A percentile compares a stretch with the other conserved stretches of the same genome.
Evolutionary conservation across 1,139 yeast genomes (phyloP).

Genomic region (Schwanniomyces etchellsii): DNA sequence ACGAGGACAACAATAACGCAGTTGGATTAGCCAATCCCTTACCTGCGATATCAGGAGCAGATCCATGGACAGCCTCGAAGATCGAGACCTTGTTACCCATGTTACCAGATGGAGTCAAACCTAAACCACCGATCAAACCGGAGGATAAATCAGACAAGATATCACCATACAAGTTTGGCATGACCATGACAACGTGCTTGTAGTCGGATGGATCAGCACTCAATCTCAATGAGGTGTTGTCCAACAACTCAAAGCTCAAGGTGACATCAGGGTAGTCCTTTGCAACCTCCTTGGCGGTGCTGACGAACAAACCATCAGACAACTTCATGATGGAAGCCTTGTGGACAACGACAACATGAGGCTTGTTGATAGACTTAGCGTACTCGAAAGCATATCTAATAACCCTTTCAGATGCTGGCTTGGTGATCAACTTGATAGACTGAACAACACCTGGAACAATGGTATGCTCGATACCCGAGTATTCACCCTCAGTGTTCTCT

Average conservation of each 20-base stretch:
- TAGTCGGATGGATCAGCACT: conserved; percentile 86
- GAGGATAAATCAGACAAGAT: conserved; percentile 96
- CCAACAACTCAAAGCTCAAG: conserved; percentile 82
- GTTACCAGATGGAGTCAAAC: conserved; percentile 98
- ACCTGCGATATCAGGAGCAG: conserved; percentile 98
- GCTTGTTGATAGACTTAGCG: conserved; percentile 84
- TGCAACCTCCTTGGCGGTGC: conserved; percentile 84
- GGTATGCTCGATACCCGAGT: conserved; percentile 97
- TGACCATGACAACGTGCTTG: conserved; percentile 83
- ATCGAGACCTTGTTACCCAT: conserved; percentile 97
- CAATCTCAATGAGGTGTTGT: conserved; percentile 88
- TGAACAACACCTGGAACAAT: conserved; percentile 98
- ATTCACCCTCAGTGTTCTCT: conserved; percentile 99
- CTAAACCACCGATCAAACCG: conserved; percentile 97
- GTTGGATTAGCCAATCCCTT: conserved; percentile 99
- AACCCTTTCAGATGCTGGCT: conserved; percentile 93
- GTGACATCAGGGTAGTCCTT: conserved; percentile 88
- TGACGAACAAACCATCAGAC: conserved; percentile 94
- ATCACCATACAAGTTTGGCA: conserved; percentile 99
- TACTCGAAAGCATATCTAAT: conserved; percentile 96
- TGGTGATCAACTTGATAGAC: conserved; percentile 94
- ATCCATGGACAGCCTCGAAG: conserved; percentile 99
- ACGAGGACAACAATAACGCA: conserved; percentile 88
- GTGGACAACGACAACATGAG: conserved; percentile 91
- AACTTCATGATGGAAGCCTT: conserved; percentile 98